These are phyloP conservation scores for Azolla pinnata DNA, from an alignment of 75 land plant genomes.

Conservation along the genomic window DNA sequence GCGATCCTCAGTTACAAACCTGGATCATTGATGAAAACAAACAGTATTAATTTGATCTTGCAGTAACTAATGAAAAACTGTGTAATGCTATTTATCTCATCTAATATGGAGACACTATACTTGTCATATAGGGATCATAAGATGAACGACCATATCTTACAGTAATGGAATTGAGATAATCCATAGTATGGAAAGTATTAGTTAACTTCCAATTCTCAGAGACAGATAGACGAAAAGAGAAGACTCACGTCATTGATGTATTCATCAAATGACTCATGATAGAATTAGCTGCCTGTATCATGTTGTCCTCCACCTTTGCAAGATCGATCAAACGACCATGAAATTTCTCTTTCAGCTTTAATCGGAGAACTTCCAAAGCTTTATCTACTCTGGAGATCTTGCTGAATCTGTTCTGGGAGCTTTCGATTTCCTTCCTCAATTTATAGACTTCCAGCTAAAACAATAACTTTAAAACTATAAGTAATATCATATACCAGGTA, in stretches of 20 bases:
- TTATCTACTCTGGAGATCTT: background rate
- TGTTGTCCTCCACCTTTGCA: slow-evolving; percentile 2
- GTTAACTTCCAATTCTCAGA: too few relatives aligned
- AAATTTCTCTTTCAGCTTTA: slow-evolving; percentile 1
- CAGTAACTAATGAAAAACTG: background rate
- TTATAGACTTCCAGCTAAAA: background rate
- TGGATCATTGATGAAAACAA: too few relatives aligned
- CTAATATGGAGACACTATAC: background rate
- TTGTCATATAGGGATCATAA: too few relatives aligned
- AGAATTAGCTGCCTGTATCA: slow-evolving; percentile 3
- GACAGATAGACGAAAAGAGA: too few relatives aligned
- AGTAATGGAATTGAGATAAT: too few relatives aligned
- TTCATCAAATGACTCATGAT: slow-evolving; percentile 2
- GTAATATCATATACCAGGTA: background rate
- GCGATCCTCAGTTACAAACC: slow-evolving; percentile 16
- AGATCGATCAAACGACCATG: slow-evolving; percentile 8
- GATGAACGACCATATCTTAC: too few relatives aligned
- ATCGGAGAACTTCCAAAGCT: background rate
- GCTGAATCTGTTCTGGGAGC: background rate
- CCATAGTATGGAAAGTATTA: too few relatives aligned
- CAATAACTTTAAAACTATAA: background rate
- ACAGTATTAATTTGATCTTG: too few relatives aligned
- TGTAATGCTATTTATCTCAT: background rate
- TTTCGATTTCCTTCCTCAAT: background rate
- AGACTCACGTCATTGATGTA: slow-evolving; percentile 7